Base-by-base conservation (phyloP, 768 basidiomycete genomes). In the Cystoderma amianthinum region DNA sequence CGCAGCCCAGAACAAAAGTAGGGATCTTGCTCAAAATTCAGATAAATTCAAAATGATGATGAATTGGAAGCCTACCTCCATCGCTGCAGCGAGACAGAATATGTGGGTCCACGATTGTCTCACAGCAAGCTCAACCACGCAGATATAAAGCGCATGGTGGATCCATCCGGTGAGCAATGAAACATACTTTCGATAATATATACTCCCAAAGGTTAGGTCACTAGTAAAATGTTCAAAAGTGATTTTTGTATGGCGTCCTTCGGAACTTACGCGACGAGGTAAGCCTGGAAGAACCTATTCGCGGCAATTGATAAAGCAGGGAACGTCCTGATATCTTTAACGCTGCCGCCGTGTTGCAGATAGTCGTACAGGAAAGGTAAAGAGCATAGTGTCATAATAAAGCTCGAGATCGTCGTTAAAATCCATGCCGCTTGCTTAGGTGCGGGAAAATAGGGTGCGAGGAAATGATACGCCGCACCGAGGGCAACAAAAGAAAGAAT, bases 131-230 rank as follows among this genome's bases (percentile, higher is more conserved):
- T 71, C 59, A 44, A 70, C 62, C 7, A 76, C 49, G 33, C 57
- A 48, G 42, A 74, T 51, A 47, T 75, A 74, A 19, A 62, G 45
- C 1, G 60, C 48, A 48, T 74, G 71, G 39, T 78, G 75, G 16
- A 74, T 59, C 76, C 76, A 78, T 2, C 76, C 76, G n/a, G 70
- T 73, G 23, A 74, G 49, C 1, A 74, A 35, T n/a, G 70, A 71
- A 41, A 76, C 44, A 32, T 67, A 68, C 38, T 62, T 60, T 9
- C 61, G 65, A 52, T 79, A 79, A 47, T 67, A 63, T 38, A 69
- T 21, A 39, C 56, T 53, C 16, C 76, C 77, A 28, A 74, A 52
- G 2, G 60, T 44, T 37, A 78, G 53, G 57, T 78, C 71, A 40
- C 70, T 73, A 45, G 32, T 18, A 24, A 30, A 38, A 17, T 13